A percentile compares a stretch with the other conserved stretches of the same genome.
These are phyloP conservation scores for Davidsoniella virescens DNA, from an alignment of 2,329 filamentous ascomycete species.

Conservation along the genomic window DNA sequence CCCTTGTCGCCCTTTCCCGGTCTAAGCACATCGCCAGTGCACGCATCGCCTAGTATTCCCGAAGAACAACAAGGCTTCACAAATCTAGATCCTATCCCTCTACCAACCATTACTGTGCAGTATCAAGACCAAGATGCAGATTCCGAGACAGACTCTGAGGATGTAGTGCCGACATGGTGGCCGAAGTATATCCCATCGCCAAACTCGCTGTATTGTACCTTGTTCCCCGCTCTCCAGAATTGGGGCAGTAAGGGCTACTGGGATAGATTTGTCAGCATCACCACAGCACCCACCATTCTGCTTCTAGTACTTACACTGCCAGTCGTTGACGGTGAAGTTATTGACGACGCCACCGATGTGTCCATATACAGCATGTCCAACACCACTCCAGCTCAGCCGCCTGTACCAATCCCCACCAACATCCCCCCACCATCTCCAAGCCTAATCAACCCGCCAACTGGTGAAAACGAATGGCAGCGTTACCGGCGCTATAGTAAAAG, in stretches of 20 bases:
- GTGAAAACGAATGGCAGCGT: conserved; percentile 36
- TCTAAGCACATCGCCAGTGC: conserved; percentile 21
- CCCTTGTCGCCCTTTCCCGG: conserved; percentile 32
- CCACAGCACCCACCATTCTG: conserved; percentile 82
- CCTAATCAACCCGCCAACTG: neutral
- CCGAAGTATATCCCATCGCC: conserved; percentile 59
- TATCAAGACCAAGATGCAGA: conserved; percentile 2
- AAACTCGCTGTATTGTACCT: conserved; percentile 49
- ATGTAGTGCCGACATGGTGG: conserved; percentile 46
- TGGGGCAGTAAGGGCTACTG: conserved; percentile 74
- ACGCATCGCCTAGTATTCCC: conserved; percentile 5
- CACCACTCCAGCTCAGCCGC: neutral
- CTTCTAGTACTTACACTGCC: conserved; percentile 79
- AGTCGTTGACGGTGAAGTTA: conserved; percentile 60
- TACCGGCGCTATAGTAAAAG: conserved; percentile 34
- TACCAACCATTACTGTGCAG: conserved; percentile 6
- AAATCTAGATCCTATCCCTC: neutral
- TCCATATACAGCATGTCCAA: conserved; percentile 1
- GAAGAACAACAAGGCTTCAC: neutral
- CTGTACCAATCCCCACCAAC: neutral
- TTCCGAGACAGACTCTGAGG: neutral
- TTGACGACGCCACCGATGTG: conserved; percentile 21
- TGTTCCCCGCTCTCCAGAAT: conserved; percentile 74
- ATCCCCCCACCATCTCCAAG: conserved; percentile 22
- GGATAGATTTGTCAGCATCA: conserved; percentile 65